Conservation (phyloP, 805 yeast genomes). For the Maudiozyma bulderi region DNA sequence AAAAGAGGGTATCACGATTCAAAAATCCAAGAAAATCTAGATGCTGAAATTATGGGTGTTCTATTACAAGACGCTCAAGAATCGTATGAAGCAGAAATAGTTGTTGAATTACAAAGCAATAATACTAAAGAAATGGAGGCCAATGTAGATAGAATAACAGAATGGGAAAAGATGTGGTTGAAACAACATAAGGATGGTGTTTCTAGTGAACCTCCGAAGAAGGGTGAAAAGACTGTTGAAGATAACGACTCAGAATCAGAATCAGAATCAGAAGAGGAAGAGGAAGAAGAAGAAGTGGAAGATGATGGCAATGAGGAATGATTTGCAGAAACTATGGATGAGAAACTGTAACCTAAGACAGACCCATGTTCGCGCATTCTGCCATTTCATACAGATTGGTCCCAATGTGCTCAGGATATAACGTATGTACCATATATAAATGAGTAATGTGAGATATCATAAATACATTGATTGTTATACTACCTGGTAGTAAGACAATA, state of each 20-base stretch:
- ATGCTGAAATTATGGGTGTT: constrained; percentile 95
- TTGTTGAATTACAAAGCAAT: constrained; percentile 71
- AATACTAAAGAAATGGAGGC: constrained; percentile 65
- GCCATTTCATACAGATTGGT: too few species aligned
- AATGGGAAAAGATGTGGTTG: constrained; percentile 74
- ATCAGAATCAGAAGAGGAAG: constrained; percentile 4
- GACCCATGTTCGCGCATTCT: too few species aligned
- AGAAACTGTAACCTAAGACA: too few species aligned
- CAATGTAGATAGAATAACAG: constrained; percentile 66
- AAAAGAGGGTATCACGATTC: constrained; percentile 69
- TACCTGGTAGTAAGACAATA: too few species aligned
- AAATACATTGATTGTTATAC: too few species aligned
- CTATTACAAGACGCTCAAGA: constrained; percentile 80
- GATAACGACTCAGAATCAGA: constrained; percentile 1
- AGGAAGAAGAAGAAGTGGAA: constrained; percentile 3
- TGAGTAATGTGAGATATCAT: too few species aligned
- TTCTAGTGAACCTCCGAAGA: constrained; percentile 35
- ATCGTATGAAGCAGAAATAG: constrained; percentile 66
- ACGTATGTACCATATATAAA: too few species aligned
- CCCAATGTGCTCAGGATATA: too few species aligned
- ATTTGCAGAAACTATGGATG: neutral
- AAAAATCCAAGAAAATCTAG: constrained; percentile 84
- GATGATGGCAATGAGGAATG: constrained; percentile 1
- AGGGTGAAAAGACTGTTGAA: neutral
- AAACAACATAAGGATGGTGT: constrained; percentile 55